Evolutionary conservation across 495 filamentous ascomycete genomes (phyloP).

Genomic region (Aspergillus avenaceus): DNA sequence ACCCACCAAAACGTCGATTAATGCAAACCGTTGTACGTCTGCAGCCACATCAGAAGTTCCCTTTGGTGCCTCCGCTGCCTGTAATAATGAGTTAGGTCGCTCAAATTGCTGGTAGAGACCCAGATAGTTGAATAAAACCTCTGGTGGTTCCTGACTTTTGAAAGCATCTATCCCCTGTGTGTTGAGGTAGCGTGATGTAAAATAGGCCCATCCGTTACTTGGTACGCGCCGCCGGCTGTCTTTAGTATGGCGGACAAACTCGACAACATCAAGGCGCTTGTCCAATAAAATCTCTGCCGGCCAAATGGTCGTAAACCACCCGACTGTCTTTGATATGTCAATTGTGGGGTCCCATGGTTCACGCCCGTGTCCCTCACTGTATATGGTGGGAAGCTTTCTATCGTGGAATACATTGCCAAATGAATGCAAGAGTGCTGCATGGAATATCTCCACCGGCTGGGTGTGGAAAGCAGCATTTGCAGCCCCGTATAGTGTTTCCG

Average conservation of each 20-base stretch:
- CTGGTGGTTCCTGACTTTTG: not conserved
- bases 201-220: slow-evolving; percentile 22
- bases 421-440: slow-evolving; percentile 36
- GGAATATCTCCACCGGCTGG: slow-evolving; percentile 40
- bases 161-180: not conserved
- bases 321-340: slow-evolving; percentile 44
- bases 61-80: too few relatives aligned
- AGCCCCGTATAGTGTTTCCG: slow-evolving; percentile 21
- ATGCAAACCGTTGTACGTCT: not conserved
- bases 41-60: not conserved
- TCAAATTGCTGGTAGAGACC: slow-evolving; percentile 1
- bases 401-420: slow-evolving; percentile 38
- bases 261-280: not conserved
- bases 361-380: slow-evolving; percentile 40
- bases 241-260: slow-evolving; percentile 8
- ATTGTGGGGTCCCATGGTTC: slow-evolving; percentile 30
- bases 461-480: slow-evolving; percentile 32
- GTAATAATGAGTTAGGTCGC: not conserved
- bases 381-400: slow-evolving; percentile 42
- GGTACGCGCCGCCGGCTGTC: slow-evolving; percentile 11
- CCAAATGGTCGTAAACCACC: slow-evolving; percentile 46
- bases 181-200: slow-evolving; percentile 8
- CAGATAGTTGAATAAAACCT: slow-evolving; percentile 8
- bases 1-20: not conserved
- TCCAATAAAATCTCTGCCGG: not conserved